These are phyloP conservation scores for Serpula lacrymans DNA, from an alignment of 768 basidiomycete genomes.

Conservation along the genomic window DNA sequence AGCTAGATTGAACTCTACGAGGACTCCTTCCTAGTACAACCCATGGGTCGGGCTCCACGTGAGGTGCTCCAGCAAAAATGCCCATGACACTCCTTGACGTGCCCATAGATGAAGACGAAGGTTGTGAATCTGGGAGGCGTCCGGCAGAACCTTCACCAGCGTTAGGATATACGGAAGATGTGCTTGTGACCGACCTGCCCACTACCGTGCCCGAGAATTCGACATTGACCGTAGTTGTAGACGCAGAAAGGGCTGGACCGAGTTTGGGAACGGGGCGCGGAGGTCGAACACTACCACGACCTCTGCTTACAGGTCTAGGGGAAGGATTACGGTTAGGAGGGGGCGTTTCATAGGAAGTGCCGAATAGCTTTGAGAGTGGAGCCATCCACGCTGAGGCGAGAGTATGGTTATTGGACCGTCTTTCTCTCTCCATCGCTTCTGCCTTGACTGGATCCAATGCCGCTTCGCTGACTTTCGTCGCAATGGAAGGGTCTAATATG, in stretches of 20 bases:
- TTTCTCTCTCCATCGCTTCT: conserved; percentile 35
- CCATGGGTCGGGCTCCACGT: conserved; percentile 61
- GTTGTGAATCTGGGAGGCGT: conserved; percentile 9
- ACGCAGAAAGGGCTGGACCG: conserved; percentile 80
- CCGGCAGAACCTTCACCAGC: not conserved
- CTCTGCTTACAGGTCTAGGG: conserved; percentile 23
- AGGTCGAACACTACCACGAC: conserved; percentile 17
- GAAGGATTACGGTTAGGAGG: conserved; percentile 21
- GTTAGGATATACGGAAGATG: conserved; percentile 29
- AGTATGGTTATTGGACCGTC: conserved; percentile 26
- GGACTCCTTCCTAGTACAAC: conserved; percentile 53
- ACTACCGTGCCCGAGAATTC: conserved; percentile 81
- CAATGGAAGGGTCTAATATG: conserved; percentile 81
- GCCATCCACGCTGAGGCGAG: conserved; percentile 70
- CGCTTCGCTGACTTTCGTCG: conserved; percentile 65
- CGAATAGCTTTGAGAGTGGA: conserved; percentile 80
- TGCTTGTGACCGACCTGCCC: conserved; percentile 51
- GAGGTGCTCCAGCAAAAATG: conserved; percentile 91
- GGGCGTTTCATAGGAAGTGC: conserved; percentile 28
- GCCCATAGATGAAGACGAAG: conserved; percentile 9
- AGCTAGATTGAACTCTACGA: conserved; percentile 26
- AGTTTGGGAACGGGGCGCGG: conserved; percentile 72
- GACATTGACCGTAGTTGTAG: conserved; percentile 91
- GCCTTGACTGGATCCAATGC: conserved; percentile 60
- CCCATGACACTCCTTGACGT: conserved; percentile 55